phyloP scores from a whole-genome alignment of 2,329 filamentous ascomycete genomes.

The Cytospora leucostoma region DNA sequence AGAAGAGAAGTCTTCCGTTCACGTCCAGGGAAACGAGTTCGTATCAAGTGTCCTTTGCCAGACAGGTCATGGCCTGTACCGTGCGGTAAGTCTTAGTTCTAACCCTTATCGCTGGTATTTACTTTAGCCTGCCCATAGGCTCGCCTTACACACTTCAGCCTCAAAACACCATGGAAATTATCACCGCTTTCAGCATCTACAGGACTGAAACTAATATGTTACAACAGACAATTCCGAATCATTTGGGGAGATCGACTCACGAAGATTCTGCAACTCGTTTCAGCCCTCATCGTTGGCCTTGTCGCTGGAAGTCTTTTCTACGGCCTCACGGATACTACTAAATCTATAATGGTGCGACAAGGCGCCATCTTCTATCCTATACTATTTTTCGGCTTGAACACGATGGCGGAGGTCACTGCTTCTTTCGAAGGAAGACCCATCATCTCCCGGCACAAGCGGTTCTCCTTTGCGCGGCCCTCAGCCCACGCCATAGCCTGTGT shows the following conservation, averaged over 20 bases:
- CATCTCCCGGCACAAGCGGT: constrained; percentile 58
- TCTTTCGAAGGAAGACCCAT: constrained; percentile 64
- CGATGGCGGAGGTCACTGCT: constrained; percentile 67
- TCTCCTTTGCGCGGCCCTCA: constrained; percentile 59
- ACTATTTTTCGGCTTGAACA: constrained; percentile 61
- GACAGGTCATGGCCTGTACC: background rate
- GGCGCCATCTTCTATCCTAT: constrained; percentile 67
- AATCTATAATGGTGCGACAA: constrained; percentile 63
- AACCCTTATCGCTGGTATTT: too few relatives aligned
- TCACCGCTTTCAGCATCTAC: too few relatives aligned
- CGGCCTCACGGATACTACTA: constrained; percentile 56
- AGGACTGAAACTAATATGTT: background rate
- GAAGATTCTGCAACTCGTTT: background rate
- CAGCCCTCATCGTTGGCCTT: constrained; percentile 36
- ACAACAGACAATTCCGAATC: constrained; percentile 5
- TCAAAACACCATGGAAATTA: background rate
- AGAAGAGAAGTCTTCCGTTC: background rate
- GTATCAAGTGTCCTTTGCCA: background rate
- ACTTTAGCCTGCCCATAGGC: background rate
- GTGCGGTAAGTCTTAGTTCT: background rate
- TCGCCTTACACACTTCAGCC: too few relatives aligned
- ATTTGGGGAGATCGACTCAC: constrained; percentile 6
- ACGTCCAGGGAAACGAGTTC: constrained; percentile 1
- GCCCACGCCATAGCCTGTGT: constrained; percentile 60
- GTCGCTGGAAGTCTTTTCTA: constrained; percentile 70